Evolutionary conservation across 805 yeast species (phyloP).

Genomic region (Wickerhamomyces strasburgensis): DNA sequence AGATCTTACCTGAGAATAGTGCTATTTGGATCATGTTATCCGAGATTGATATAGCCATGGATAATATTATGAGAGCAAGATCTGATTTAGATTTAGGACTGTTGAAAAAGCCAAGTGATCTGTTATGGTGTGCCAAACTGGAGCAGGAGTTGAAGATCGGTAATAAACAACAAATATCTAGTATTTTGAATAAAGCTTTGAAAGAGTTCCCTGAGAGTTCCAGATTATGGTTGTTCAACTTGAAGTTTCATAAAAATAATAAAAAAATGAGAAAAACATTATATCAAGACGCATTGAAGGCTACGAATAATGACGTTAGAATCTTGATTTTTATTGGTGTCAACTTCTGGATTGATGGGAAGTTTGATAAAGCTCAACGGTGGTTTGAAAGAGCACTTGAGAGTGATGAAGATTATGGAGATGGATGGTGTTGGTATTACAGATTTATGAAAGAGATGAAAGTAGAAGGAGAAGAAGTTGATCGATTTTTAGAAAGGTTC

Average conservation of each 20-base stretch:
- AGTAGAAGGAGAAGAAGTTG: slow-evolving; percentile 29
- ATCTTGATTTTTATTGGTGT: slow-evolving; percentile 63
- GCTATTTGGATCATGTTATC: slow-evolving; percentile 55
- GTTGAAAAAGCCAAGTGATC: slow-evolving; percentile 44
- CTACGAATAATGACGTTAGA: slow-evolving; percentile 53
- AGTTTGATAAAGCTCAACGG: slow-evolving; percentile 53
- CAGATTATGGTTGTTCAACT: slow-evolving; percentile 58
- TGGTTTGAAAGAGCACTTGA: slow-evolving; percentile 72
- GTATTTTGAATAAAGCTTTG: slow-evolving; percentile 53
- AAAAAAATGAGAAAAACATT: slow-evolving; percentile 49
- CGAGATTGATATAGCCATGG: slow-evolving; percentile 34
- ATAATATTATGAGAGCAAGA: slow-evolving; percentile 54
- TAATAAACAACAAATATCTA: slow-evolving; percentile 47
- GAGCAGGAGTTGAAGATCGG: slow-evolving; percentile 49
- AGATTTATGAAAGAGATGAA: slow-evolving; percentile 36
- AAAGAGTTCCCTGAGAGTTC: slow-evolving; percentile 55
- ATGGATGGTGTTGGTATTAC: slow-evolving; percentile 67
- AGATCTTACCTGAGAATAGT: slow-evolving; percentile 37
- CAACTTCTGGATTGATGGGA: slow-evolving; percentile 62
- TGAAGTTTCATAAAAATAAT: slow-evolving; percentile 36
- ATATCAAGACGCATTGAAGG: slow-evolving; percentile 65
- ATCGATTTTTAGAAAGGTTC: slow-evolving; percentile 33
- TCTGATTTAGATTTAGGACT: slow-evolving; percentile 68
- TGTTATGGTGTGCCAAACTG: slow-evolving; percentile 56
- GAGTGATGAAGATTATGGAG: slow-evolving; percentile 61